phyloP scores from a whole-genome alignment of 768 basidiomycete species.

The Phylloporus arenicola region DNA sequence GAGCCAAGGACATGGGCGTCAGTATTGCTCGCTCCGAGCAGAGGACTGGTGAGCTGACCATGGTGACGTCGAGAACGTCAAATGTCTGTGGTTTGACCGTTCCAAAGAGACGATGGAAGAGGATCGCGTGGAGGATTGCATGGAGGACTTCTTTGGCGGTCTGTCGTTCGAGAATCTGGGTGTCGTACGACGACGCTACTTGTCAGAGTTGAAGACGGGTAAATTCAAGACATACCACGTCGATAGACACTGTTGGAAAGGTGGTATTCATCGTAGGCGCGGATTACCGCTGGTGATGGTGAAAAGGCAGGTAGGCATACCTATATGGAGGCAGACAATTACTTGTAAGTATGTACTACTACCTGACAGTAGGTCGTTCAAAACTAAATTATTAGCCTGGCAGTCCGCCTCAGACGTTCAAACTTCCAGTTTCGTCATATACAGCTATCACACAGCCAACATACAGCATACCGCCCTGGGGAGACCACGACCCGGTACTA shows the following conservation, averaged over 20 bases:
- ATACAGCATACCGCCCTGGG: too few species aligned
- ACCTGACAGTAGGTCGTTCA: too few species aligned
- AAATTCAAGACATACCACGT: conserved; percentile 29
- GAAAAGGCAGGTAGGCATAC: not conserved
- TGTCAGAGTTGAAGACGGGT: not conserved
- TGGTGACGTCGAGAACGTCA: conserved; percentile 79
- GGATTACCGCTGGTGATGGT: not conserved
- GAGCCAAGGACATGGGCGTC: not conserved
- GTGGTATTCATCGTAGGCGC: conserved; percentile 21
- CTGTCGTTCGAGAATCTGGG: conserved; percentile 67
- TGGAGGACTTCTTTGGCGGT: conserved; percentile 69
- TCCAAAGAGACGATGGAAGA: conserved; percentile 82
- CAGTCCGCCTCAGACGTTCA: too few species aligned
- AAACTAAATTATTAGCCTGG: too few species aligned
- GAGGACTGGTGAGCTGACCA: conserved; percentile 44
- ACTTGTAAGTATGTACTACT: too few species aligned
- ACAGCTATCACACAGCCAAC: too few species aligned
- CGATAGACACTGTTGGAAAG: conserved; percentile 27
- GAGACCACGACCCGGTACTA: too few species aligned
- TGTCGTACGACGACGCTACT: not conserved
- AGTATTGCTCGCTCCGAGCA: not conserved
- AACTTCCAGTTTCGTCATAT: too few species aligned
- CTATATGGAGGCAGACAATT: too few species aligned
- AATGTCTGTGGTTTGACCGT: conserved; percentile 70
- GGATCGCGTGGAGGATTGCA: conserved; percentile 72